Base-by-base conservation (phyloP, 225 moss, liverwort and hornwort genomes). In the Rhytidiadelphus loreus region DNA sequence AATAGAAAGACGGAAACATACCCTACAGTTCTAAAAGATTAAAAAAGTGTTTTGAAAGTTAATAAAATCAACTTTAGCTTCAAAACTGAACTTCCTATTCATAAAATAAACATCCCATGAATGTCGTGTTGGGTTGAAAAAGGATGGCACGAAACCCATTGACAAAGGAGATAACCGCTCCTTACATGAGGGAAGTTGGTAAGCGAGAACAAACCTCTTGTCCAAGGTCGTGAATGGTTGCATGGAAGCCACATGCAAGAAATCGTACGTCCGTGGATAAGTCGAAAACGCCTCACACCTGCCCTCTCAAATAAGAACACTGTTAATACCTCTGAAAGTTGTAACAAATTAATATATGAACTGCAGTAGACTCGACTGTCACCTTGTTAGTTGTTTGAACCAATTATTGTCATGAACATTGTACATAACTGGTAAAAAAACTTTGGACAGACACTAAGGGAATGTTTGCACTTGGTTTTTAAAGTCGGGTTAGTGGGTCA, bases 231-330 rank as follows among this genome's bases (percentile, higher is more conserved):
- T 93, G 86, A 95, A 94, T 48, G 93, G 87, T 86, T 94, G 94
- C 55, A 95, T 75, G 25, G 93, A 87, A 81, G 93, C 95, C 61
- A 91, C 93, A 87, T 96, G 96, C 86, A 96, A 85, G 68, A 96
- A 90, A 86, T 96, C 96, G 77, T 94, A 96, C 13, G 95, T 96
- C 84, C 96, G 93, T 68, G 96, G 95, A 86, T 95, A 94, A 48
- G 96, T 96, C 74, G 95, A 94, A 88, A 96, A 95, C 74, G 96
- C 95, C 85, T 95, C 94, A 86, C 94, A 95, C 96, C 96, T 96
- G 93, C 48, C 68, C 86, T 61, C 53, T 30, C 85, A 90, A 87
- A 91, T 32, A 87, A 86, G 43, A 62, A 79, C 44, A 33, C 80
- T 37, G 86, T 91, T 61, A 91, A 48, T 25, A 55, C 33, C 77